Conservation (phyloP, 2,329 filamentous ascomycete species). For the Sporothrix dimorphospora region DNA sequence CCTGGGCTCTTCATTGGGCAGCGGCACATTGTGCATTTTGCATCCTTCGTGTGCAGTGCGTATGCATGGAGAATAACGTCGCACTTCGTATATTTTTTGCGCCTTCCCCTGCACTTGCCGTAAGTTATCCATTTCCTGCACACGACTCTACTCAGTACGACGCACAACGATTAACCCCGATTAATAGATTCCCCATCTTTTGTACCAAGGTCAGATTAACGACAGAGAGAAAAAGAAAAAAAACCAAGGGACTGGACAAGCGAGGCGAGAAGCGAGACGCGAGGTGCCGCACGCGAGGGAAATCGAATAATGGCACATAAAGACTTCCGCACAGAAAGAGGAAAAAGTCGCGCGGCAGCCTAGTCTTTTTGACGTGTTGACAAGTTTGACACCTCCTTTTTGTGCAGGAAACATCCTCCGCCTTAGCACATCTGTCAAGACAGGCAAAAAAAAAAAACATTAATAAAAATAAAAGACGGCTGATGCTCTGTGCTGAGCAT, state of each 20-base stretch:
- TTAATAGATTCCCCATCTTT: neutral
- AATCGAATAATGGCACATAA: neutral
- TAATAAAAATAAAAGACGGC: too few species aligned
- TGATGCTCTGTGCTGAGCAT: constrained; percentile 15
- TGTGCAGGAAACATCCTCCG: neutral
- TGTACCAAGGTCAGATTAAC: neutral
- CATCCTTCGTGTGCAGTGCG: neutral
- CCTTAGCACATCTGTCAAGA: neutral
- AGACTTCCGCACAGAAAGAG: neutral
- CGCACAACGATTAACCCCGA: neutral
- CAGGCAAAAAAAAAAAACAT: too few species aligned
- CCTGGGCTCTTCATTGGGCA: neutral
- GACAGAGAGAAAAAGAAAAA: neutral
- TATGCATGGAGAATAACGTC: neutral
- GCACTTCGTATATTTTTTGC: neutral
- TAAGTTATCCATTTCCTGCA: constrained; percentile 10
- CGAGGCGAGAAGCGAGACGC: neutral
- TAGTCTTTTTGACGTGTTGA: neutral
- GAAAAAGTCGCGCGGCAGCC: neutral
- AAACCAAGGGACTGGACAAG: neutral
- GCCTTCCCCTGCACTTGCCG: neutral
- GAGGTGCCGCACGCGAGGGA: neutral
- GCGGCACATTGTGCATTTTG: constrained; percentile 9
- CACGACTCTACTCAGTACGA: constrained; percentile 9
- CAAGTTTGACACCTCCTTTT: neutral